Base-by-base conservation (phyloP, 2,329 filamentous ascomycete species). In the Claviceps monticola region DNA sequence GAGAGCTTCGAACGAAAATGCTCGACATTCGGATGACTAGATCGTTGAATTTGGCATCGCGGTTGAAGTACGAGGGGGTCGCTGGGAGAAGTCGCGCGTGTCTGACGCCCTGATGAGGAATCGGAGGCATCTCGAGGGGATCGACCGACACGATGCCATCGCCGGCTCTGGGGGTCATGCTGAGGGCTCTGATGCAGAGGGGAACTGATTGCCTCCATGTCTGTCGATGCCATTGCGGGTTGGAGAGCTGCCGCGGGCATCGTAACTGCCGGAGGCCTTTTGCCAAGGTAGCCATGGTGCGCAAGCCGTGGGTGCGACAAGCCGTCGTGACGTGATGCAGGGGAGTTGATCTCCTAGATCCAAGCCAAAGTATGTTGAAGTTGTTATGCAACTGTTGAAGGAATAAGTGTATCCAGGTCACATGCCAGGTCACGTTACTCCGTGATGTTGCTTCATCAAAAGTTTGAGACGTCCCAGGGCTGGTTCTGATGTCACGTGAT, bases 11-110 rank as follows among this genome's bases (percentile, higher is more conserved):
- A 50, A 80, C 80, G 52, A 86, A 70, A 23, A 97, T 76, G 11
- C 78, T 74, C 60, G 88, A 80, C 47, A 98, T 75, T 46, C 74
- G 71, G 58, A 97, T 78, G 59, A 86, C 80, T 61, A 86, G 79
- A 69, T 98, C 93, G 68, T 84, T 93, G 74, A 95, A 96, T 51
- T 78, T 75, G 1, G 90, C 86, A 55, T 84, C 84, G 50, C 84
- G 84, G 50, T 88, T 90, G 73, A 97, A 98, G 71, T 98, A 98
- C n/a, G 91, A 93, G 2, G 88, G 83, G 38, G 90, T 95, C 26
- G 78, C 76, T 19, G 93, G 93, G 38, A 96, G 73, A 21, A 94
- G 74, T 57, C 93, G 87, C 50, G 86, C 82, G 57, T 80, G 76
- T 26, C 61, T 57, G 29, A 68, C 57, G 44, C 62, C 62, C 11